Evolutionary conservation across 495 filamentous ascomycete species (phyloP).

Genomic region (Xylaria telfairii): DNA sequence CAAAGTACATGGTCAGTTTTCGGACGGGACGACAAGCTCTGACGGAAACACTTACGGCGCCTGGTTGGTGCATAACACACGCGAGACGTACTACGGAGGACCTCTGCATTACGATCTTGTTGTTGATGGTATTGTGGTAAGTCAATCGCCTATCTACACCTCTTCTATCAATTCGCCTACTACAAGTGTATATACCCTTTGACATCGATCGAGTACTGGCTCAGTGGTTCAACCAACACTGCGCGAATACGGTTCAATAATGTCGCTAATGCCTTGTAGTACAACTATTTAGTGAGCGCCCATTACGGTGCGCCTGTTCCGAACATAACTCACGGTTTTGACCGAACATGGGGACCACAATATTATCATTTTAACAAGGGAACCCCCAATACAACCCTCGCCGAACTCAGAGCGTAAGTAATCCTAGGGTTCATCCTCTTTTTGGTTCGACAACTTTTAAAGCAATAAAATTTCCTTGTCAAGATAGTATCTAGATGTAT

Average conservation of each 20-base stretch:
- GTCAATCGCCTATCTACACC: constrained; percentile 40
- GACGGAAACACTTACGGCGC: constrained; percentile 58
- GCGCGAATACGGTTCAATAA: background rate
- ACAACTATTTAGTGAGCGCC: constrained; percentile 54
- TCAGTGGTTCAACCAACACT: background rate
- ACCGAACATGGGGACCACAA: constrained; percentile 63
- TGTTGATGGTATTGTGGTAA: constrained; percentile 64
- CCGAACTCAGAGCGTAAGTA: constrained; percentile 43
- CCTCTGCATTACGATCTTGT: constrained; percentile 62
- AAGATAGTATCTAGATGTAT: no score
- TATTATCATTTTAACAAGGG: constrained; percentile 63
- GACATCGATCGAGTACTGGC: background rate
- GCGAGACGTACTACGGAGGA: constrained; percentile 65
- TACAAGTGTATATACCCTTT: background rate
- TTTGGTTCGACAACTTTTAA: no score
- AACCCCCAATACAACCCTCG: constrained; percentile 44
- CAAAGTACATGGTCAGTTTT: constrained; percentile 59
- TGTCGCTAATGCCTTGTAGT: constrained; percentile 23
- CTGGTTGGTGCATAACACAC: constrained; percentile 65
- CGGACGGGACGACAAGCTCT: constrained; percentile 56
- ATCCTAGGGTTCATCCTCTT: no score
- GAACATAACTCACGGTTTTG: constrained; percentile 65
- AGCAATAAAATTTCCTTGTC: no score
- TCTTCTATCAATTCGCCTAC: background rate
- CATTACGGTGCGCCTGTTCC: constrained; percentile 63